These are phyloP conservation scores for Zelopaecilomyces penicillatus DNA, from an alignment of 2,329 filamentous ascomycete species.

Conservation along the genomic window DNA sequence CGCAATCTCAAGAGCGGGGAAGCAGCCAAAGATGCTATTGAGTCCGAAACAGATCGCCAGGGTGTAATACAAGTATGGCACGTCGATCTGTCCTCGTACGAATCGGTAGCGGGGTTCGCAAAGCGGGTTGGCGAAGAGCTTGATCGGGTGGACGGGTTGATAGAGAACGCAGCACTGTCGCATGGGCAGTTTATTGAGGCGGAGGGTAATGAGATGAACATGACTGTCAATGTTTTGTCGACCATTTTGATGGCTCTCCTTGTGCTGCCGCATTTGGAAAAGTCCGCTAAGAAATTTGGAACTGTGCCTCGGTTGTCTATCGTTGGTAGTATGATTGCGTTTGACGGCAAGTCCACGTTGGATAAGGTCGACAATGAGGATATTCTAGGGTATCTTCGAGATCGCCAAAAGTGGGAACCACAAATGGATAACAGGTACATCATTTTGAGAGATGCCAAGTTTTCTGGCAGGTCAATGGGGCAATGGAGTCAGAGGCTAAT, in stretches of 20 bases:
- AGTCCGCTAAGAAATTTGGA: constrained; percentile 25
- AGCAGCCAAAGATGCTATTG: constrained; percentile 29
- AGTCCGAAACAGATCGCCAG: constrained; percentile 16
- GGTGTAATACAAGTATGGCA: constrained; percentile 33
- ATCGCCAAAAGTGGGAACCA: background rate
- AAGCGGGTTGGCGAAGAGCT: constrained; percentile 18
- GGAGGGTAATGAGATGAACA: constrained; percentile 34
- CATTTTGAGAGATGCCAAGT: no score
- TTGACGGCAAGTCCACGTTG: background rate
- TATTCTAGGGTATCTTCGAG: background rate
- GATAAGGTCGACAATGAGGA: background rate
- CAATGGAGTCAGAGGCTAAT: no score
- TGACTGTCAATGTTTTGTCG: constrained; percentile 39
- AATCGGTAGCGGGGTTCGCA: constrained; percentile 27
- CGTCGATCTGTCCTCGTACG: constrained; percentile 34
- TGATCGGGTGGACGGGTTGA: constrained; percentile 32
- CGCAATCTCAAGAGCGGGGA: constrained; percentile 32
- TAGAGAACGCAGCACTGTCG: constrained; percentile 30
- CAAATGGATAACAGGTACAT: background rate
- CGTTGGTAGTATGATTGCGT: constrained; percentile 13
- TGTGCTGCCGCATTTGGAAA: constrained; percentile 33
- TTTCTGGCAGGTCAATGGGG: no score
- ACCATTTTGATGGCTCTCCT: constrained; percentile 36
- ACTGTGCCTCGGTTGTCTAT: constrained; percentile 27
- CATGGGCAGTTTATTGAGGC: constrained; percentile 11